phyloP scores from a whole-genome alignment of 768 basidiomycete species.

The Hydnum rufescens region DNA sequence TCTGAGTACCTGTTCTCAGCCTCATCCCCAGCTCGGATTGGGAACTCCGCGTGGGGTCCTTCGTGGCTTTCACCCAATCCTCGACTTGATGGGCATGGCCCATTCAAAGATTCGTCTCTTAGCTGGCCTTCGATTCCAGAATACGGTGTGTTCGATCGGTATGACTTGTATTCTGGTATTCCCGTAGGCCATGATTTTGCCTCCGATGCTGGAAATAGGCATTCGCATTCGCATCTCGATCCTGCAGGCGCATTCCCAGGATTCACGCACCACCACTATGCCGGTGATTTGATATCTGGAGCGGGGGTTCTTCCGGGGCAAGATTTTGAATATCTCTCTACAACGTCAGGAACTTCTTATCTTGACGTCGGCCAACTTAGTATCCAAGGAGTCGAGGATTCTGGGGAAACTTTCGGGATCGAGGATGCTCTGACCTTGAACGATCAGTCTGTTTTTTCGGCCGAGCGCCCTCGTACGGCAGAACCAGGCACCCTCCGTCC shows the following conservation, averaged over 20 bases:
- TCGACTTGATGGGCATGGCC: background rate
- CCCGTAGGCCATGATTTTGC: conserved; percentile 12
- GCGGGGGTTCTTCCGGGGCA: conserved; percentile 5
- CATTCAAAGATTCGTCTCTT: background rate
- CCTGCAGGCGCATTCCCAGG: conserved; percentile 5
- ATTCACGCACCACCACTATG: conserved; percentile 12
- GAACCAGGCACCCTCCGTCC: background rate
- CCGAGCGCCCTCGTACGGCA: background rate
- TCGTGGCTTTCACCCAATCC: conserved; percentile 9
- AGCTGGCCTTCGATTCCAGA: conserved; percentile 3
- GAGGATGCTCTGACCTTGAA: background rate
- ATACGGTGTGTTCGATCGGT: conserved; percentile 11
- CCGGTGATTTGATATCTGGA: conserved; percentile 11
- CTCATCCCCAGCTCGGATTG: conserved; percentile 4
- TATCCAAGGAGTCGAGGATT: background rate
- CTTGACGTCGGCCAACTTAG: conserved; percentile 4
- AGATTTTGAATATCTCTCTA: conserved; percentile 1
- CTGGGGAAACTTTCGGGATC: background rate
- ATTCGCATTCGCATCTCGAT: conserved; percentile 4
- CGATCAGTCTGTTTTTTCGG: background rate
- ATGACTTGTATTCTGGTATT: conserved; percentile 11
- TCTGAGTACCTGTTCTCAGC: conserved; percentile 5
- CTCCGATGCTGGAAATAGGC: conserved; percentile 8
- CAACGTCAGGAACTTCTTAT: background rate
- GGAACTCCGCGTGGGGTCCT: conserved; percentile 12